A percentile compares a stretch with the other conserved stretches of the same genome.
phyloP scores from a whole-genome alignment of 169 alveolate species.

The Eimeria mitis region DNA sequence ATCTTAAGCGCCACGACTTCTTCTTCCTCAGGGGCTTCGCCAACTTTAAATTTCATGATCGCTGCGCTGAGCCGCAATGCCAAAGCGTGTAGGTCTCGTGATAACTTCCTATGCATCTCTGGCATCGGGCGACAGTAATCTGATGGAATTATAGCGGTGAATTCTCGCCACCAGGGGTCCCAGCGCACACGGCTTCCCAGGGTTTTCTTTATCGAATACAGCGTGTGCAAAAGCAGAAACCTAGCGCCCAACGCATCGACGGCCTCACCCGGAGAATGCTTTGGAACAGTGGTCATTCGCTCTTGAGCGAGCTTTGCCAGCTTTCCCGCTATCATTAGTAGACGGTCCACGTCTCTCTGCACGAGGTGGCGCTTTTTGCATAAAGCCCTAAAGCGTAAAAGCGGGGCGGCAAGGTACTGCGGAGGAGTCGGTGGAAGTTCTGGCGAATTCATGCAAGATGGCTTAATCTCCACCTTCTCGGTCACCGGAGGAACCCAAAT shows the following conservation, averaged over 20 bases:
- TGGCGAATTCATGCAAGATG: not conserved
- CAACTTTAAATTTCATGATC: not conserved
- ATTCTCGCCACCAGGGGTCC: not conserved
- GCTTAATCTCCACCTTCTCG: not conserved
- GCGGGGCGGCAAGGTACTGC: not conserved
- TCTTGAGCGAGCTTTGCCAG: not conserved
- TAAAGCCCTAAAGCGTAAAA: not conserved
- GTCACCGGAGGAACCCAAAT: not conserved
- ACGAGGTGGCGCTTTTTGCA: not conserved
- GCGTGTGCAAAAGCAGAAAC: not conserved
- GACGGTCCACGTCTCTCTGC: not conserved
- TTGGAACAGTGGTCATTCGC: not conserved
- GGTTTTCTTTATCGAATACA: not conserved
- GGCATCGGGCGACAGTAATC: not conserved
- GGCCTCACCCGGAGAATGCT: not conserved
- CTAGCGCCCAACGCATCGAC: constrained; percentile 21
- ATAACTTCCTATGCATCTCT: not conserved
- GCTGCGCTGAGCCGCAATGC: not conserved
- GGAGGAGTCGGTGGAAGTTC: not conserved
- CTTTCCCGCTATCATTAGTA: not conserved
- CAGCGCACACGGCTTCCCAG: constrained; percentile 10
- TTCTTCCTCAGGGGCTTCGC: not conserved
- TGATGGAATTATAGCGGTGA: not conserved
- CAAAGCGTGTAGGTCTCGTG: not conserved
- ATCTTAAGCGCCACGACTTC: not conserved